phyloP scores from a whole-genome alignment of 2,329 filamentous ascomycete species.

The Thelonectria discophora region DNA sequence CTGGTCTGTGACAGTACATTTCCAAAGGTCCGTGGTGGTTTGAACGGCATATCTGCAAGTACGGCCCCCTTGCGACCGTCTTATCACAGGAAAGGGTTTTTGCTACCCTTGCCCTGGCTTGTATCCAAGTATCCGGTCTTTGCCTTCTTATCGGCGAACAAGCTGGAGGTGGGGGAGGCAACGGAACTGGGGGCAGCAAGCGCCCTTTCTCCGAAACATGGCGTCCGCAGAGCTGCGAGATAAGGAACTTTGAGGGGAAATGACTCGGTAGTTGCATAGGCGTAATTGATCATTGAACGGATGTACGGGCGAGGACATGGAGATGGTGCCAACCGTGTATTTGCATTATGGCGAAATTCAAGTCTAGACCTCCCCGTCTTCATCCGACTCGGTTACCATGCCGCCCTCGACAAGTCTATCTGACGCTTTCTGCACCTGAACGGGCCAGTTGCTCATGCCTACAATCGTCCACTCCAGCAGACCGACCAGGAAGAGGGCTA shows the following conservation, averaged over 20 bases:
- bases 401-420: conserved; percentile 38
- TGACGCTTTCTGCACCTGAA: conserved; percentile 39
- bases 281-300: background rate
- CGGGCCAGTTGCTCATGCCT: conserved; percentile 78
- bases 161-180: conserved; percentile 3
- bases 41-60: conserved; percentile 10
- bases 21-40: conserved; percentile 7
- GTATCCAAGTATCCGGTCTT: conserved; percentile 18
- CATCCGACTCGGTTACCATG: conserved; percentile 3
- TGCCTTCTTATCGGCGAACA: conserved; percentile 11
- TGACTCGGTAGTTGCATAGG: conserved; percentile 16
- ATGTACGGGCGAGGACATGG: background rate
- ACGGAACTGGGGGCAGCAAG: conserved; percentile 9
- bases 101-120: conserved; percentile 6
- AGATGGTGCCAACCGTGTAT: background rate
- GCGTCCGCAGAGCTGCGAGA: conserved; percentile 2
- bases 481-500: conserved; percentile 83
- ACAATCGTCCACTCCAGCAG: conserved; percentile 82
- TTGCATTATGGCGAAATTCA: background rate
- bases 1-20: conserved; percentile 4
- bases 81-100: no score
- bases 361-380: conserved; percentile 18
- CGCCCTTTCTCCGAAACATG: conserved; percentile 3
- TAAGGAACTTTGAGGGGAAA: background rate
- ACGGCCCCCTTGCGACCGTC: conserved; percentile 6